A percentile compares a stretch with the other conserved stretches of the same genome.
These are phyloP conservation scores for Naganishia liquefaciens DNA, from an alignment of 1,284 basidiomycete species.

Conservation along the genomic window DNA sequence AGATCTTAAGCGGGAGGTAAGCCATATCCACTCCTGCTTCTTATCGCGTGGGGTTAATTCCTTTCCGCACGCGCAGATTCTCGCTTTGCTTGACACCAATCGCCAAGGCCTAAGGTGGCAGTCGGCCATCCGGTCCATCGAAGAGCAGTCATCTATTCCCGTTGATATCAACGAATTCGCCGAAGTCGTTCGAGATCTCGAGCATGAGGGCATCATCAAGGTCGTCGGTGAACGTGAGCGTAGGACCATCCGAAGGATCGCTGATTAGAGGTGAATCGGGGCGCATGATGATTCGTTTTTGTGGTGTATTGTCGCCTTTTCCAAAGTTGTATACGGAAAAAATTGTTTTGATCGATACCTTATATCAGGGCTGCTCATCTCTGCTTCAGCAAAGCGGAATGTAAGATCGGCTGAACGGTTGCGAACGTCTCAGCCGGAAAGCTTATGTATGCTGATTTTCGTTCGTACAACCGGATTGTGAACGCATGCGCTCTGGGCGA, in stretches of 20 bases:
- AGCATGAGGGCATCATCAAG: slow-evolving; percentile 77
- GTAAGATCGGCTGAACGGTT: too few relatives aligned
- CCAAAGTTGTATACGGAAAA: too few relatives aligned
- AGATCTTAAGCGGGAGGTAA: slow-evolving; percentile 77
- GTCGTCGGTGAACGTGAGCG: slow-evolving; percentile 82
- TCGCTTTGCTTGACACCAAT: slow-evolving; percentile 67
- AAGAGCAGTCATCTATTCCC: slow-evolving; percentile 74
- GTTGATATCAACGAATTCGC: slow-evolving; percentile 75
- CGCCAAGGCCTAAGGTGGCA: slow-evolving; percentile 72
- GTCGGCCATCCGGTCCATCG: slow-evolving; percentile 71
- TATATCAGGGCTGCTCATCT: too few relatives aligned
- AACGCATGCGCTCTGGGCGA: too few relatives aligned
- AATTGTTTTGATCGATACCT: too few relatives aligned
- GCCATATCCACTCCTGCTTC: background rate
- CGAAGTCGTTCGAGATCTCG: slow-evolving; percentile 74
- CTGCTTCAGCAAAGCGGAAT: too few relatives aligned
- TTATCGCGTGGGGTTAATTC: slow-evolving; percentile 1
- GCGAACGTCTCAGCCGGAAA: too few relatives aligned
- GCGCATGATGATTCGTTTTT: background rate
- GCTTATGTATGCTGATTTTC: too few relatives aligned
- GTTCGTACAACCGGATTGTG: too few relatives aligned
- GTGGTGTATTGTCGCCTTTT: too few relatives aligned
- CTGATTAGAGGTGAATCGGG: slow-evolving; percentile 37
- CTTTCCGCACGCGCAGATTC: slow-evolving; percentile 37
- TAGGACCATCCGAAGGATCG: slow-evolving; percentile 67